Percentiles rank a stretch among this genome's conserved stretches.
phyloP scores from a whole-genome alignment of 148 eudicot genomes.

The Cornus florida region DNA sequence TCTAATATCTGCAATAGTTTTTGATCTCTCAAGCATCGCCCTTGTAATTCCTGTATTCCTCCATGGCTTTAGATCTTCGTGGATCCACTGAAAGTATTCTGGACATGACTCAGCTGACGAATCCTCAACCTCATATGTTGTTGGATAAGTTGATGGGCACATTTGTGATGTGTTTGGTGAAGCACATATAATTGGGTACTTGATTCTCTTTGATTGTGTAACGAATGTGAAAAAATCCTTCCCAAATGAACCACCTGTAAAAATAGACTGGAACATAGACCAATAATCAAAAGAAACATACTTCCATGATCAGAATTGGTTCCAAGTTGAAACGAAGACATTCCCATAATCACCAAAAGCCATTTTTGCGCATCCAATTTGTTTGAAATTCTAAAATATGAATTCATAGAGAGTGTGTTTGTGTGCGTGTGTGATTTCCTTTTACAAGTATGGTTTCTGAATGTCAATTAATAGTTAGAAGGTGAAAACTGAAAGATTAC shows the following conservation, averaged over 20 bases:
- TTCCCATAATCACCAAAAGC: too few species aligned
- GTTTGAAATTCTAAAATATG: too few species aligned
- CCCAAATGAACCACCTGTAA: constrained; percentile 13
- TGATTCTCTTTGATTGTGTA: background rate
- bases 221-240: background rate
- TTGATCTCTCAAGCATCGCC: constrained; percentile 45
- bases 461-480: too few species aligned
- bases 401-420: too few species aligned
- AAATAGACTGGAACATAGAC: constrained; percentile 20
- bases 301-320: background rate
- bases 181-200: constrained; percentile 1
- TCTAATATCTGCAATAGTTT: constrained; percentile 31
- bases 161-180: constrained; percentile 17
- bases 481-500: too few species aligned
- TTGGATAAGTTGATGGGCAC: constrained; percentile 27
- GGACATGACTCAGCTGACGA: constrained; percentile 38
- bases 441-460: too few species aligned
- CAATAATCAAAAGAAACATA: background rate
- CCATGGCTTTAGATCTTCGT: constrained; percentile 70
- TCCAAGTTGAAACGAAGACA: too few species aligned
- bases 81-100: constrained; percentile 62
- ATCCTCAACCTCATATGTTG: background rate
- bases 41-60: constrained; percentile 48
- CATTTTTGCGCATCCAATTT: too few species aligned
- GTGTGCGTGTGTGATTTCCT: too few species aligned